phyloP scores from a whole-genome alignment of 169 alveolate species.

The Eimeria falciformis region DNA sequence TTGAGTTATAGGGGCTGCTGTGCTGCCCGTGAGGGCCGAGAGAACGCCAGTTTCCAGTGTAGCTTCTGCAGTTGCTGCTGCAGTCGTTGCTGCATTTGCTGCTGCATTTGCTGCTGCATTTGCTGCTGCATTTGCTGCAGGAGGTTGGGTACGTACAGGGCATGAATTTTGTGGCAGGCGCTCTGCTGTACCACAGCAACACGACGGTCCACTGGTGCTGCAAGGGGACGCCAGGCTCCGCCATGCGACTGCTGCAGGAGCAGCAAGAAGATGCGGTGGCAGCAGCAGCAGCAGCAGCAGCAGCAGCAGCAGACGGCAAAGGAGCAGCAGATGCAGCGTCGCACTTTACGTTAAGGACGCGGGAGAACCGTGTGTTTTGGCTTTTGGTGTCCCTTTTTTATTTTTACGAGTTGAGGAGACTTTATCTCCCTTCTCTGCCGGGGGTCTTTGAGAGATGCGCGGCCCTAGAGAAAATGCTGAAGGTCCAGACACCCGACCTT shows the following conservation, averaged over 20 bases:
- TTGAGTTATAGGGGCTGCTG: no score
- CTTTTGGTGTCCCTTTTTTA: slow-evolving; percentile 20
- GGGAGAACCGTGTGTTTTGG: slow-evolving; percentile 41
- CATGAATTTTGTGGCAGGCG: slow-evolving; percentile 89
- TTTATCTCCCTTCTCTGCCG: slow-evolving; percentile 43
- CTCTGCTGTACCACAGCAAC: slow-evolving; percentile 89
- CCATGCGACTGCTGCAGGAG: slow-evolving; percentile 23
- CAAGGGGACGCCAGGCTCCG: not conserved
- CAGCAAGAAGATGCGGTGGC: not conserved
- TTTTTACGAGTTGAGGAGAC: slow-evolving; percentile 34
- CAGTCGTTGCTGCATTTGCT: not conserved
- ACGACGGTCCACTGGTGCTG: slow-evolving; percentile 87
- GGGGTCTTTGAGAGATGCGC: slow-evolving; percentile 28
- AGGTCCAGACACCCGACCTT: slow-evolving; percentile 16
- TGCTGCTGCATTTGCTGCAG: not conserved
- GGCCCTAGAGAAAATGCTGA: slow-evolving; percentile 14
- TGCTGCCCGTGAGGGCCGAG: no score
- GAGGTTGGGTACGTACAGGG: slow-evolving; percentile 92
- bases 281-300: not conserved
- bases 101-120: not conserved
- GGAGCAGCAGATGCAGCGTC: not conserved
- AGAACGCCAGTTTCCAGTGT: no score
- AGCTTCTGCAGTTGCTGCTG: no score
- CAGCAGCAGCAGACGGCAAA: not conserved
- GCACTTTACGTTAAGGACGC: slow-evolving; percentile 3